Evolutionary conservation across 148 eudicot genomes (phyloP).

Genomic region (Vaccinium myrtillus): DNA sequence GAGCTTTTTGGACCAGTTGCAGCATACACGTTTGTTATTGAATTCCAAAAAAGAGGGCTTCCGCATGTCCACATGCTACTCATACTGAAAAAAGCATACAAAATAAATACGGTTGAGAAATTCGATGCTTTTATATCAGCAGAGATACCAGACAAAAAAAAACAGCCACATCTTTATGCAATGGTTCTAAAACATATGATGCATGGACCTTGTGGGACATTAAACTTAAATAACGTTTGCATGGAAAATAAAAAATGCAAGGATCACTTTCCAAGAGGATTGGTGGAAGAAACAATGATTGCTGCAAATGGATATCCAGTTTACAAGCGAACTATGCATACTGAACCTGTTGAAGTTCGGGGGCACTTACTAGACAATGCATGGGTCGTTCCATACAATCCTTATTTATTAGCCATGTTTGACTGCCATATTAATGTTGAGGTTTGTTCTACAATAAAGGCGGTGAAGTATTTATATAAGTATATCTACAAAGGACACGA

Average conservation of each 20-base stretch:
- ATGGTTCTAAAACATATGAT: too few relatives aligned
- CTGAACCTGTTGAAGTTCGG: neutral
- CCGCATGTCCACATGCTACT: neutral
- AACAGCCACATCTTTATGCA: too few relatives aligned
- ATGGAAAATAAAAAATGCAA: neutral
- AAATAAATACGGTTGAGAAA: neutral
- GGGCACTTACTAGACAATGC: neutral
- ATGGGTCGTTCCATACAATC: neutral
- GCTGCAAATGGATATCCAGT: neutral
- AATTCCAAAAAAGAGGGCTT: neutral
- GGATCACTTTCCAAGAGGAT: neutral
- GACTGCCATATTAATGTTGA: neutral
- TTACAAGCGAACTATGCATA: neutral
- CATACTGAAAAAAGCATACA: neutral
- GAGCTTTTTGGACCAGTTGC: neutral
- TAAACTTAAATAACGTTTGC: neutral
- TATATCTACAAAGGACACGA: neutral
- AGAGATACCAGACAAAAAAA: neutral
- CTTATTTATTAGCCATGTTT: neutral
- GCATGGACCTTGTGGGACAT: too few relatives aligned
- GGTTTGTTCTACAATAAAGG: neutral
- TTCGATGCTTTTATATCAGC: neutral
- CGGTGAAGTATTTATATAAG: neutral
- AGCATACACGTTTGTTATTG: neutral
- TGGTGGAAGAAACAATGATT: too few relatives aligned